Evolutionary conservation across 495 filamentous ascomycete genomes (phyloP), one percentile per base, ranked within the genome.

Genomic region (Saxophila tyrrhenica): DNA sequence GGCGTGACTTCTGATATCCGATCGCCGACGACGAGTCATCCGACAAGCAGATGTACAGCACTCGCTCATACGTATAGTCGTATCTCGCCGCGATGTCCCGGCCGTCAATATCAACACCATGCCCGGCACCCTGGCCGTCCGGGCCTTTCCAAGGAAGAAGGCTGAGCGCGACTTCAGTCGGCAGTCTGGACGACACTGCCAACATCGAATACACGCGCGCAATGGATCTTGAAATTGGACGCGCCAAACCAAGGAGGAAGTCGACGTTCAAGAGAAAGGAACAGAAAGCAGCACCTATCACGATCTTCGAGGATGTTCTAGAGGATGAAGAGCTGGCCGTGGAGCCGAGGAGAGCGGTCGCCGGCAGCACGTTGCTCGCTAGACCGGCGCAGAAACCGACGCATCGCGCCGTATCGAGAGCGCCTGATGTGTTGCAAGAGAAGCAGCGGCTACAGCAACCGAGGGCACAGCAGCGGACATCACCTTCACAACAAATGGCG

Each of bases 201-300:
- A 38, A 59, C 20, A 52, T 62, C 8, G 60, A 62, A 15, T 62
- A 62, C 53, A 62, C 60, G 20, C 51, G 57, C 9, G 57, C 52
- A 7, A 17, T 59, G 39, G 45, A 48, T 3, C 38, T 23, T 1
- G 39, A 56, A 10, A 45, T 56, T 23, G 39, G 24, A 13, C 38
- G 50, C 23, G 52, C 60, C 19, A 35, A 32, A 21, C 60, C 60
- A 2, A 52, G 50, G 52, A 42, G 60, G 39, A 32, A 22, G 21
- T 25, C 24, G 24, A 55, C n/a, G 2, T 48, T 53, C 25, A 2
- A 13, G 25, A 19, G 25, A n/a, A 56, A 41, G 20, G 29, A 19
- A 29, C 22, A 25, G 22, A 45, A 22, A 41, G 11, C 35, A 20
- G 41, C 48, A 8, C 48, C 9, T 17, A 38, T 58, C 11, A 42